These are phyloP conservation scores for Trichoderma sp. DNA, from an alignment of 2,329 filamentous ascomycete species.

Conservation along the genomic window DNA sequence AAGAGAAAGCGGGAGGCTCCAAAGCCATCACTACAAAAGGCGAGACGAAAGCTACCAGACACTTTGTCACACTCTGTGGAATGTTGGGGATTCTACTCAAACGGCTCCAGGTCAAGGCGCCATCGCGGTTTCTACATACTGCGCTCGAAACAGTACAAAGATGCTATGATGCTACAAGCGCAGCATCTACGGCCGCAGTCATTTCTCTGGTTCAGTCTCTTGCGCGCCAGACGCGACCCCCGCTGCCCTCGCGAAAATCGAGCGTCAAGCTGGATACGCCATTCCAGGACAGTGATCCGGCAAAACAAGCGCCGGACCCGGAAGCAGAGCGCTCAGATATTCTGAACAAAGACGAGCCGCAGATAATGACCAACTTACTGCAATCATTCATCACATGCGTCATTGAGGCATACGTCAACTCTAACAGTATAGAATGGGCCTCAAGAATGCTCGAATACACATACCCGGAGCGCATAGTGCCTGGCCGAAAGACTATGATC, in stretches of 20 bases:
- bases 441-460: conserved; percentile 68
- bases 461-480: conserved; percentile 63
- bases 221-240: conserved; percentile 65
- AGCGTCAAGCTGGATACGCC: conserved; percentile 57
- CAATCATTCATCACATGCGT: conserved; percentile 79
- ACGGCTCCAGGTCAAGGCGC: conserved; percentile 74
- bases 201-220: conserved; percentile 71
- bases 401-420: conserved; percentile 70
- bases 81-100: conserved; percentile 73
- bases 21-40: conserved; percentile 26
- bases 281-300: conserved; percentile 55
- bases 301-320: conserved; percentile 61
- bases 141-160: conserved; percentile 72
- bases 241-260: conserved; percentile 60
- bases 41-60: conserved; percentile 33
- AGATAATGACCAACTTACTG: conserved; percentile 64
- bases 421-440: conserved; percentile 61
- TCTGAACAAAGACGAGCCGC: conserved; percentile 56
- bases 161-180: conserved; percentile 63
- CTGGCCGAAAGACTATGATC: conserved; percentile 60
- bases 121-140: conserved; percentile 75
- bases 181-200: conserved; percentile 69
- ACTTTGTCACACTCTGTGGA: conserved; percentile 69
- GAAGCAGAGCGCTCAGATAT: conserved; percentile 48
- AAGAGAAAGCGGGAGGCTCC: conserved; percentile 23